Evolutionary conservation across 176 grass and related monocot genomes (phyloP).

Genomic region (Musa acuminata): DNA sequence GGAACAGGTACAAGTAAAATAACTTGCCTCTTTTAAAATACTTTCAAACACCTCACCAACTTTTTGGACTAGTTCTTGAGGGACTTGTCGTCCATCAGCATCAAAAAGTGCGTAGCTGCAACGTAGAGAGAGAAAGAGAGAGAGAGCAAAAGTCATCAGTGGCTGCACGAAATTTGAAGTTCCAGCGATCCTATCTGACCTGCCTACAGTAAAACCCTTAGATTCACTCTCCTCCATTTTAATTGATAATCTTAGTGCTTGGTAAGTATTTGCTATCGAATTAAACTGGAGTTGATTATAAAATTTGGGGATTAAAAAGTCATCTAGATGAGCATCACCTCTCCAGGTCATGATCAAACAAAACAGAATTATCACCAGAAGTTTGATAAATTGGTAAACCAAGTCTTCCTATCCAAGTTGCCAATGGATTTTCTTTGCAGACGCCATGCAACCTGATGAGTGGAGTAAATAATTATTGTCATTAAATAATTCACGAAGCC

Average conservation of each 20-base stretch:
- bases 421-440: slow-evolving; percentile 93
- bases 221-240: too few species aligned
- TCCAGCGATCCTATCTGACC: too few species aligned
- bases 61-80: slow-evolving; percentile 70
- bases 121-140: background rate
- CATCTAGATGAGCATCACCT: slow-evolving; percentile 35
- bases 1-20: slow-evolving; percentile 7
- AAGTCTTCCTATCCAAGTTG: slow-evolving; percentile 84
- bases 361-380: slow-evolving; percentile 82
- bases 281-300: background rate
- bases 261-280: background rate
- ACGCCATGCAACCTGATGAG: slow-evolving; percentile 84
- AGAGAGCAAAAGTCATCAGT: background rate
- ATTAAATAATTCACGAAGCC: background rate
- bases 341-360: slow-evolving; percentile 97
- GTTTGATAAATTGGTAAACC: slow-evolving; percentile 88
- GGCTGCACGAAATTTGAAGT: too few species aligned
- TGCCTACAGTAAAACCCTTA: too few species aligned
- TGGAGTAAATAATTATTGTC: background rate
- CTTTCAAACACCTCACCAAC: slow-evolving; percentile 81
- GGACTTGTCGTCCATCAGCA: slow-evolving; percentile 61
- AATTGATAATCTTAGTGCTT: background rate
- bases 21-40: slow-evolving; percentile 75
- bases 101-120: slow-evolving; percentile 93
- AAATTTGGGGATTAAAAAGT: background rate